A percentile compares a stretch with the other conserved stretches of the same genome.
Conservation (phyloP, 257 asterid genomes). For the Ocimum tenuiflorum region DNA sequence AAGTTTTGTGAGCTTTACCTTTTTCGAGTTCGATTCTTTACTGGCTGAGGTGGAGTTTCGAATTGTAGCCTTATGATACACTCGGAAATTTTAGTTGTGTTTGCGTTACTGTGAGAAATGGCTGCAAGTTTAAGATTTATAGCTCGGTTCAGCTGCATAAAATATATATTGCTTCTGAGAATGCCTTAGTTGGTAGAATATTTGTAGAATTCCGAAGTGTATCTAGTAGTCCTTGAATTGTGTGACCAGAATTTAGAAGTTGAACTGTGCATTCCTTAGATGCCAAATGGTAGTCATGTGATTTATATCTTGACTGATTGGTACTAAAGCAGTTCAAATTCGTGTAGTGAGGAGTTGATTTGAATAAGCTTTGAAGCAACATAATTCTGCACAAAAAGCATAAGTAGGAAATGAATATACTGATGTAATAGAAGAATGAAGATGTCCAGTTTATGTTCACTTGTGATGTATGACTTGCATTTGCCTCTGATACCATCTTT, state of each 20-base stretch:
- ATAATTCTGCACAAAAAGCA: not conserved
- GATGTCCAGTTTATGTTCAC: not conserved
- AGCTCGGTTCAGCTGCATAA: not conserved
- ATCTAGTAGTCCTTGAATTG: too few species aligned
- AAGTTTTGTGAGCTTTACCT: too few species aligned
- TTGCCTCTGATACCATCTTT: constrained; percentile 1
- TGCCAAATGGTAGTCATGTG: too few species aligned
- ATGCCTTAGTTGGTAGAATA: not conserved
- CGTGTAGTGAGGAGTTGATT: too few species aligned
- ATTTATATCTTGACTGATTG: not conserved
- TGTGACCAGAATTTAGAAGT: too few species aligned
- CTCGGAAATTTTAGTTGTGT: constrained; percentile 9
- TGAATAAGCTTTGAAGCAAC: not conserved
- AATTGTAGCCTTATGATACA: constrained; percentile 10
- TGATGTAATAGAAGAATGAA: too few species aligned
- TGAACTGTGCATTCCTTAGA: too few species aligned
- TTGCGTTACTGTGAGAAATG: not conserved
- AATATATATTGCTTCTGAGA: not conserved
- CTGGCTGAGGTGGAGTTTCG: not conserved
- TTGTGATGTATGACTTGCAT: not conserved
- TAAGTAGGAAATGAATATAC: not conserved
- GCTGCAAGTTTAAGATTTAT: not conserved
- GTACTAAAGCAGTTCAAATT: not conserved
- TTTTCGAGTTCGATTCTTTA: not conserved
- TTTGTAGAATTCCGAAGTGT: not conserved